phyloP scores from a whole-genome alignment of 2,329 filamentous ascomycete species.

The Plenodomus tracheiphilus region DNA sequence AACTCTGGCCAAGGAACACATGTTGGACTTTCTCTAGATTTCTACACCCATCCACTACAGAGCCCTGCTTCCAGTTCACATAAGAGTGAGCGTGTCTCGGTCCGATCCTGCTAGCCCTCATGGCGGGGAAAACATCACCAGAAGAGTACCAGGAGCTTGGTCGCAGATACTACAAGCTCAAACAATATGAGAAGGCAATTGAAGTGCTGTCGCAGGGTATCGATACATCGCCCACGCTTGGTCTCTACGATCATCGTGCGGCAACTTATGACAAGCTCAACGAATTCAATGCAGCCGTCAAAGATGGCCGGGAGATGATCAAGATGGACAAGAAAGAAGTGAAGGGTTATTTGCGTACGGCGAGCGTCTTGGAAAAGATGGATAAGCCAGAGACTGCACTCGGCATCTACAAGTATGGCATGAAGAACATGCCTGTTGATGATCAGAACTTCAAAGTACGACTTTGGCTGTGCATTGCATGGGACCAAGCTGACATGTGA shows the following conservation, averaged over 20 bases:
- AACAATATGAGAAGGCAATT: constrained; percentile 40
- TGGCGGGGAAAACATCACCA: constrained; percentile 36
- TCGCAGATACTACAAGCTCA: constrained; percentile 40
- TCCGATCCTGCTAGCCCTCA: constrained; percentile 11
- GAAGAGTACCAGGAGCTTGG: constrained; percentile 44
- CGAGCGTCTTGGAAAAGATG: constrained; percentile 53
- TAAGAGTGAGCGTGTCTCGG: too few species aligned
- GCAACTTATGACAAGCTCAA: constrained; percentile 59
- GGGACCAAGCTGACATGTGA: not conserved
- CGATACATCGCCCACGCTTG: constrained; percentile 27
- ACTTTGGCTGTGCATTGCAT: not conserved
- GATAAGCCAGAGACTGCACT: constrained; percentile 57
- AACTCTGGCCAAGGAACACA: too few species aligned
- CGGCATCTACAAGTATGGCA: constrained; percentile 61
- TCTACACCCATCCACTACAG: too few species aligned
- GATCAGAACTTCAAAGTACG: constrained; percentile 37
- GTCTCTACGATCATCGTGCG: constrained; percentile 58
- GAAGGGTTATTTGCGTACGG: constrained; percentile 62
- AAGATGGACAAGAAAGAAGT: constrained; percentile 54
- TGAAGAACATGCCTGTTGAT: constrained; percentile 54
- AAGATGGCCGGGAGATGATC: constrained; percentile 62
- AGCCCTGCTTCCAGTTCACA: too few species aligned
- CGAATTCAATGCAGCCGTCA: constrained; percentile 55
- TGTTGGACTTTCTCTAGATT: too few species aligned
- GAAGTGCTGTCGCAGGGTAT: constrained; percentile 40